Evolutionary conservation across 352 stramenopile genomes (phyloP), one percentile per base, ranked within the genome.

Genomic region (Bremia lactucae): DNA sequence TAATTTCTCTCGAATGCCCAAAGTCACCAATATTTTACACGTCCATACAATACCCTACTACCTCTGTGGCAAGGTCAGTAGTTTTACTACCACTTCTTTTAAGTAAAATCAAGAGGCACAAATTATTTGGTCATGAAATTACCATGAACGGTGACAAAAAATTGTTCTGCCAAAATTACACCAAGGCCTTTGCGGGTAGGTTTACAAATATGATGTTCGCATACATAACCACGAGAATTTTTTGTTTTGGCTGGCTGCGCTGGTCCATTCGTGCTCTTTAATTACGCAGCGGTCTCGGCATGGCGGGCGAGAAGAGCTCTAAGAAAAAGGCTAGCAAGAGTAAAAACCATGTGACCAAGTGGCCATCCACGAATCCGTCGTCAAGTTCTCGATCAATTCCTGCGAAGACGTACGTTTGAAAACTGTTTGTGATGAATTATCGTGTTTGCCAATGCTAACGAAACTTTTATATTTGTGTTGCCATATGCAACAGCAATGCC

Each of bases 301-400:
- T 72, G 55, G 56, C 57, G 35, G 55, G 54, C 28, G 65, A 81
- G 49, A 77, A 72, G 62, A 64, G 49, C 42, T 58, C 39, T 16
- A 77, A 71, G 50, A 82, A 69, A 55, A 63, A 70, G 48, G 52
- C 15, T 38, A 22, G 34, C 23, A 71, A 72, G 59, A 55, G 31
- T 26, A 74, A 69, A 46, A 23, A 34, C 8, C 51, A 44, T 16
- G 75, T 68, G 36, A 82, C 52, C n/a, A 55, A 74, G 11, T 93
- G 80, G 80, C 71, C 77, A 14, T 56, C 75, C 36, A 93, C 80
- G 2, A 93, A 90, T 46, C 80, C 80, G 55, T 87, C 75, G 43
- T 88, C 75, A 6, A 55, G 65, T 31, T 68, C 80, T 43, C 75
- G 77, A 43, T 90, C 75, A 19, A 75, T 79, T 31, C 80, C 80